Conservation (phyloP, 176 grass and related monocot species). For the Alopecurus myosuroides region DNA sequence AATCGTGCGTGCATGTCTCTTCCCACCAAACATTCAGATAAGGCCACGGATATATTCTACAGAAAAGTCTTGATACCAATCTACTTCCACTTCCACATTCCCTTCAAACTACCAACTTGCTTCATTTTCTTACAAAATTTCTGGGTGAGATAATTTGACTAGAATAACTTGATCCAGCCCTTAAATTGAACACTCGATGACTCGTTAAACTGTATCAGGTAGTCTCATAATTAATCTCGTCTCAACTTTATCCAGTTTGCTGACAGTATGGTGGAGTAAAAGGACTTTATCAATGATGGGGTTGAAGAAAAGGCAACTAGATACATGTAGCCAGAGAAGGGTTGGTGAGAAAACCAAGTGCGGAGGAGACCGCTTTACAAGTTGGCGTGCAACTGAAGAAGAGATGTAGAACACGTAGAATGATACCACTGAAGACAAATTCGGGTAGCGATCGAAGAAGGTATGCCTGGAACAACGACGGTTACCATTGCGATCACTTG, state of each 20-base stretch:
- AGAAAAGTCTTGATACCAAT: not conserved
- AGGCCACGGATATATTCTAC: not conserved
- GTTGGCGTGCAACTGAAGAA: not conserved
- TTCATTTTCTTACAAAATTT: too few relatives aligned
- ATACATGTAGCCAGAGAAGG: not conserved
- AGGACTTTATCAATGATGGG: not conserved
- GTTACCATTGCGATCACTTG: not conserved
- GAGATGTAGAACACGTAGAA: not conserved
- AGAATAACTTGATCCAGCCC: not conserved
- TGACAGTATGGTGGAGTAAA: not conserved
- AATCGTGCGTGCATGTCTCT: not conserved
- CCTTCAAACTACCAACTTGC: not conserved
- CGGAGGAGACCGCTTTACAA: not conserved
- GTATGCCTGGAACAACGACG: not conserved
- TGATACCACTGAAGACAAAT: not conserved
- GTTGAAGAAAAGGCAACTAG: not conserved
- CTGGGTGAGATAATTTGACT: not conserved
- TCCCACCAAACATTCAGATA: conserved; percentile 14
- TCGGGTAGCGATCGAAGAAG: not conserved
- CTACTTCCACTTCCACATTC: not conserved
- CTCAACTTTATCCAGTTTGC: not conserved
- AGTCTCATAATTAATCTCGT: not conserved
- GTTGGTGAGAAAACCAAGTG: conserved; percentile 15
- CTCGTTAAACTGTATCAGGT: not conserved
- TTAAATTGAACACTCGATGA: not conserved